Base-by-base conservation (phyloP, 805 yeast species). In the Sugiyamaella floridensis region DNA sequence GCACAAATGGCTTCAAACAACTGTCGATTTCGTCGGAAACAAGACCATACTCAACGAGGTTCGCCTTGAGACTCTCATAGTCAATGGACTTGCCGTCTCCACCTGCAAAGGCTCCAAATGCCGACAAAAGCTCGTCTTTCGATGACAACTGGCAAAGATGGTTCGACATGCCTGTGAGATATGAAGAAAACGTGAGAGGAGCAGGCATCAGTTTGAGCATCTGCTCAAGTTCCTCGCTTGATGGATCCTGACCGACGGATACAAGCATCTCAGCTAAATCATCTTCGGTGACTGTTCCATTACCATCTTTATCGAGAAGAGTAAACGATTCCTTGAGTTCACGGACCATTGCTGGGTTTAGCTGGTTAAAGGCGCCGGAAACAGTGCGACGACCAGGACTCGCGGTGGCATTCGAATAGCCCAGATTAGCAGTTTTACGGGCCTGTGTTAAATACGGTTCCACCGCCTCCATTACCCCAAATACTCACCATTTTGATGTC, bases 291-390 rank as follows among this genome's bases (percentile, higher is more conserved):
- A 67, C 55, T 4, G 67, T 63, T 1, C 89, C 88, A 61, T 89
- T 95, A 22, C 84, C 81, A 55, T 90, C 92, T 40, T 85, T 85
- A 63, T 90, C 97, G 7, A 90, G 79, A 59, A 87, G 67, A 28
- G 86, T 81, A 66, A 89, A 90, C 1, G 93, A 82, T 58, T 86
- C 85, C 52, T 86, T 76, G 52, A 86, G 73, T 57, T 78, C 83
- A 14, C 79, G 72, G 22, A 87, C 80, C 62, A 86, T 88, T 34
- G 76, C 81, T 50, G 79, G 76, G 4, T 83, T 75, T 16, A 88
- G 76, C 55, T 71, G 72, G 45, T 69, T 67, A 55, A 71, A 67
- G 48, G 64, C 67, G 16, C 71, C 63, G 0, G 73, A 65, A 0
- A 58, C 51, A 10, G 52, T 49, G 15, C 63, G 47, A 11, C 46